phyloP scores from a whole-genome alignment of 306 rosid genomes.

The Lablab purpureus region DNA sequence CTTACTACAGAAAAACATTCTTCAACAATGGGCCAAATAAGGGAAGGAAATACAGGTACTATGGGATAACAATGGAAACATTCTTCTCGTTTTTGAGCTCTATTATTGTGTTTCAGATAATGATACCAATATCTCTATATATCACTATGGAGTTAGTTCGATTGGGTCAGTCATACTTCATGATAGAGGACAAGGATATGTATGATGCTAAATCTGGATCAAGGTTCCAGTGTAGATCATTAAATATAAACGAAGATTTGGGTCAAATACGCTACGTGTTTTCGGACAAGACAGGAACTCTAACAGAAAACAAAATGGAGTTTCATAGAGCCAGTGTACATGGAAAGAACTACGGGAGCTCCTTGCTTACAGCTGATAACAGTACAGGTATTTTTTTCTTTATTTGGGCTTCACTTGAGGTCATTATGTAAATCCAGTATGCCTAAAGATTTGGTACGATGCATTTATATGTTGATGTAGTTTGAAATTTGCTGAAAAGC shows the following conservation, averaged over 20 bases:
- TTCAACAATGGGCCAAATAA: constrained; percentile 45
- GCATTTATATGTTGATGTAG: neutral
- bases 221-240: constrained; percentile 88
- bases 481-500: neutral
- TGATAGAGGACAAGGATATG: constrained; percentile 80
- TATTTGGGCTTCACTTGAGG: constrained; percentile 1
- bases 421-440: constrained; percentile 23
- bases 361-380: constrained; percentile 45
- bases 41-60: constrained; percentile 60
- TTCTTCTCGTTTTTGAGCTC: constrained; percentile 89
- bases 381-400: constrained; percentile 50
- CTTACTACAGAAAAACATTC: constrained; percentile 73
- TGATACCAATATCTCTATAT: constrained; percentile 95
- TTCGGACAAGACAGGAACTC: constrained; percentile 92
- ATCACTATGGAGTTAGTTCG: constrained; percentile 93
- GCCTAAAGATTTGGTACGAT: neutral
- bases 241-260: constrained; percentile 89
- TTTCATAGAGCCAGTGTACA: constrained; percentile 75
- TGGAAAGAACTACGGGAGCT: constrained; percentile 64
- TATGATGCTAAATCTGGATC: constrained; percentile 62
- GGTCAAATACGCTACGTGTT: constrained; percentile 86
- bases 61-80: constrained; percentile 79
- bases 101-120: constrained; percentile 86
- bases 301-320: constrained; percentile 92
- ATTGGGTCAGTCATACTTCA: constrained; percentile 88